Evolutionary conservation across 2,329 filamentous ascomycete genomes (phyloP).

Genomic region (Arthrobotrys conoides): DNA sequence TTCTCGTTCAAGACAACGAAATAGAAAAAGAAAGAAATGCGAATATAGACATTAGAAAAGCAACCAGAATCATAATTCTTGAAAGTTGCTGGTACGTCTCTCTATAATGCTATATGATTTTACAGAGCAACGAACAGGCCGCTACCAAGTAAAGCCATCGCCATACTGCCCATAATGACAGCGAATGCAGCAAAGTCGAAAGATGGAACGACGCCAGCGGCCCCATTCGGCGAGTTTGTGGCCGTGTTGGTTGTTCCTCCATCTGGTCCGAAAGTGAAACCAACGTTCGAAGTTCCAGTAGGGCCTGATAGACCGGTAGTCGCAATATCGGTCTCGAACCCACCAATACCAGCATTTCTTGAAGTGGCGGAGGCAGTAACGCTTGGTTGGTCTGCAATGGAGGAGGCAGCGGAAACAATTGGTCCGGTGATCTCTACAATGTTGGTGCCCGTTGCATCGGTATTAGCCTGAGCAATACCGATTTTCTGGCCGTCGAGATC

Average conservation of each 20-base stretch:
- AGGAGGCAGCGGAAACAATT: slow-evolving; percentile 40
- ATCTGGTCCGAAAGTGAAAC: slow-evolving; percentile 38
- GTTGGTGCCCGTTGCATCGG: slow-evolving; percentile 35
- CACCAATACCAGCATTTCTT: slow-evolving; percentile 47
- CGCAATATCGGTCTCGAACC: slow-evolving; percentile 38
- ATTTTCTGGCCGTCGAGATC: slow-evolving; percentile 71
- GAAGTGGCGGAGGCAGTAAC: slow-evolving; percentile 43
- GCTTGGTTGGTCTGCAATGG: slow-evolving; percentile 32
- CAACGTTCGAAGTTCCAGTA: slow-evolving; percentile 16
- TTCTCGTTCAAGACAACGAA: slow-evolving; percentile 1
- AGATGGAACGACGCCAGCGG: slow-evolving; percentile 28
- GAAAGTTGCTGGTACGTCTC: neutral
- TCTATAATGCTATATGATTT: slow-evolving; percentile 1
- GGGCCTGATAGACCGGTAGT: slow-evolving; percentile 30
- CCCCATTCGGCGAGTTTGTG: slow-evolving; percentile 31
- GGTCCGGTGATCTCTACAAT: slow-evolving; percentile 51
- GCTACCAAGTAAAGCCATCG: slow-evolving; percentile 38
- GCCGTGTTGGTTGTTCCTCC: slow-evolving; percentile 11
- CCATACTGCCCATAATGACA: slow-evolving; percentile 47
- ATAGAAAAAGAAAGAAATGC: slow-evolving; percentile 5
- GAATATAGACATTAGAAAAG: slow-evolving; percentile 35
- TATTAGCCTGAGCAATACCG: slow-evolving; percentile 50
- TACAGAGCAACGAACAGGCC: slow-evolving; percentile 41
- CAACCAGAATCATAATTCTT: neutral
- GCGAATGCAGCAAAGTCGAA: slow-evolving; percentile 41